Evolutionary conservation across 176 grass and related monocot genomes (phyloP), one percentile per base, ranked within the genome.

Genomic region (Oryza meyeriana): DNA sequence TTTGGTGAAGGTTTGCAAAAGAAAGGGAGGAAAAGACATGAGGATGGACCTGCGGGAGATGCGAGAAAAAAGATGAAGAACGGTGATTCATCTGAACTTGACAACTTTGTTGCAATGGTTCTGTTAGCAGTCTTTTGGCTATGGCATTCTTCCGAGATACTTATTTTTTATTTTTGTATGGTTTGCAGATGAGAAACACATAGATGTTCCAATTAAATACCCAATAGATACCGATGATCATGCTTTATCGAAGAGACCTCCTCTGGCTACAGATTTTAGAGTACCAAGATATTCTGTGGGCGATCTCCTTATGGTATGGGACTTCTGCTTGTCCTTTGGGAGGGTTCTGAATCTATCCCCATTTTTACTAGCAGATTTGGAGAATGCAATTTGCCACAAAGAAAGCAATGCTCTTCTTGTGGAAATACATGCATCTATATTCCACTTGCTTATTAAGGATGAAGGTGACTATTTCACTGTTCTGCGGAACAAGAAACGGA

Each of bases 361-460:
- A 13, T 97, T 97, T 59, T 80, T 81, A 12, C 84, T 97, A 38
- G 71, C 85, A 74, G 91, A 97, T 91, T 79, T 97, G 77, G 94
- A 93, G 81, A 93, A 91, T 87, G 89, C 94, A 66, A 70, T 97
- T 81, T 89, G 89, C 82, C 89, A 94, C 87, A 97, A 89, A 90
- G 94, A 97, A 73, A 89, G 78, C 74, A 93, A 86, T 91, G 79
- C 74, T 78, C 83, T 97, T 75, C 38, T 93, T 29, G 64, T 89
- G 66, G 94, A 97, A 72, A 58, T 97, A 64, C 94, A 97, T 77
- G 61, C 79, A 58, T 59, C 89, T 38, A 86, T 94, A 27, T 70
- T 97, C 44, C 74, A 81, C 69, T 91, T 97, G 75, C 89, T 97
- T 71, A 83, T 94, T 69, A 85, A 83, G 45, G 94, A 94, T 83